Base-by-base conservation (phyloP, 345 rosid species). In the Rhizophora apiculata region DNA sequence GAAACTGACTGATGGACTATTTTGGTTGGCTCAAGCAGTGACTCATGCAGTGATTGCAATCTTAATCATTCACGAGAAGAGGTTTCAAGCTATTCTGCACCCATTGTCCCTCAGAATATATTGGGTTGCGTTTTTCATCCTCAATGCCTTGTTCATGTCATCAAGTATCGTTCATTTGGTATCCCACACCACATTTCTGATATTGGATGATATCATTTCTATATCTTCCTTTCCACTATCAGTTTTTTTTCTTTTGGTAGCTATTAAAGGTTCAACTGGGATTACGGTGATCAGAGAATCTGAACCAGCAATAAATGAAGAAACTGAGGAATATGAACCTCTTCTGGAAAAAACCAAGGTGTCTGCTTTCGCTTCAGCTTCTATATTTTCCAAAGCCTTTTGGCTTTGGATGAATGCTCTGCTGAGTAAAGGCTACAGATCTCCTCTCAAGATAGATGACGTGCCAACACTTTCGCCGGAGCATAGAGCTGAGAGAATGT, bases 331-430 rank as follows among this genome's bases (percentile, higher is more conserved):
- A 52, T 32, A 64, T 64, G 89, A 86, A 48, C 77, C 64, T 20
- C 82, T 80, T 56, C 53, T 74, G 80, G 76, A 49, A 30, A 84
- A 88, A 75, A 62, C 85, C 58, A 81, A 63, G 52, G 88, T 84
- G 29, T 84, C 80, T 62, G 81, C 77, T 32, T 91, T 84, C 49
- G 95, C 97, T 70, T 82, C 95, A 13, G 98, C 98, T 69, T 84
- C 96, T 0, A 31, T 65, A 27, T 3, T 86, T 43, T 91, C 97
- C 2, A 91, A 84, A 67, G 69, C 78, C 65, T 91, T 94, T 46
- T 94, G 95, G 98, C 36, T 94, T 32, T 94, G 97, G 98, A 88
- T 94, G 89, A 94, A 89, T 77, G 97, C 97, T 18, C 70, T 94
- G 37, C 78, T 91, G 24, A 81, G 76, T 57, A 87, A 85, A 81